A percentile compares a stretch with the other conserved stretches of the same genome.
Conservation (phyloP, 306 rosid genomes). For the Trifolium pratense region DNA sequence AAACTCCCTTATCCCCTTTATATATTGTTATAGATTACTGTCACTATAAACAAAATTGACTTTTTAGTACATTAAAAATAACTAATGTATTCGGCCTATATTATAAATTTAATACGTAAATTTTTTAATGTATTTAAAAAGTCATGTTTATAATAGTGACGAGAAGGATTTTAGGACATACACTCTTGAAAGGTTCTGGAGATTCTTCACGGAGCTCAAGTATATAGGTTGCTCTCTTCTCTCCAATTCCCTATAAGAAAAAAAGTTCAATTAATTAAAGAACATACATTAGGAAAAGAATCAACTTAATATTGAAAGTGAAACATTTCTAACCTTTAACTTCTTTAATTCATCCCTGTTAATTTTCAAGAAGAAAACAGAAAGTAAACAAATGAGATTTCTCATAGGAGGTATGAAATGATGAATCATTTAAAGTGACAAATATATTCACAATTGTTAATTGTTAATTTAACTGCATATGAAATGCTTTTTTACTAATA, state of each 20-base stretch:
- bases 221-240: slow-evolving; percentile 77
- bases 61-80: too few relatives aligned
- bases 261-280: slow-evolving; percentile 6
- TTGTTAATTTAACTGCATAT: not conserved
- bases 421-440: not conserved
- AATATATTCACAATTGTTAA: not conserved
- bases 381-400: slow-evolving; percentile 33
- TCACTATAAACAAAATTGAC: too few relatives aligned
- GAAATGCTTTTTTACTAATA: not conserved
- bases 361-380: not conserved
- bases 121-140: too few relatives aligned
- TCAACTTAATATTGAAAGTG: slow-evolving; percentile 15
- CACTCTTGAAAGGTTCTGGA: slow-evolving; percentile 79
- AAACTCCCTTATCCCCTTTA: too few relatives aligned
- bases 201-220: slow-evolving; percentile 77
- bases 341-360: slow-evolving; percentile 76
- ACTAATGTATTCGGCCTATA: too few relatives aligned
- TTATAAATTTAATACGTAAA: too few relatives aligned
- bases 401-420: slow-evolving; percentile 5
- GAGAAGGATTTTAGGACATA: slow-evolving; percentile 53
- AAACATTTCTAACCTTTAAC: slow-evolving; percentile 58
- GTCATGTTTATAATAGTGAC: too few relatives aligned
- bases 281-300: not conserved
- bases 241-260: slow-evolving; percentile 79
- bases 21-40: too few relatives aligned